phyloP scores from a whole-genome alignment of 495 filamentous ascomycete genomes.

The Neurospora africana region DNA sequence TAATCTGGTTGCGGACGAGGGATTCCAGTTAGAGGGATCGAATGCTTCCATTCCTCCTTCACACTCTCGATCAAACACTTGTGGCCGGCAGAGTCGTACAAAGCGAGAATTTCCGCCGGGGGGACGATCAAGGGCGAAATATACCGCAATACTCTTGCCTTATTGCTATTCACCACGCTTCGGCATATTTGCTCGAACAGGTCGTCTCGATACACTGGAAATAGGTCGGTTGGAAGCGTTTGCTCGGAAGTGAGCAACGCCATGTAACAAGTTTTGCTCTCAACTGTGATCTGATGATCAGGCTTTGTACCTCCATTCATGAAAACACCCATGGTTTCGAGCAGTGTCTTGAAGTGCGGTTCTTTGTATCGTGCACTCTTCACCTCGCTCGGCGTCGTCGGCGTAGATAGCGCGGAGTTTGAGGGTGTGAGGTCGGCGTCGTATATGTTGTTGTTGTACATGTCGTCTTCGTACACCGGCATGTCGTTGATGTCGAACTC shows the following conservation, averaged over 20 bases:
- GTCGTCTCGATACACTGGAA: constrained; percentile 27
- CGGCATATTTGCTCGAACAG: constrained; percentile 22
- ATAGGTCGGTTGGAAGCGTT: constrained; percentile 24
- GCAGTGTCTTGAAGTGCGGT: constrained; percentile 21
- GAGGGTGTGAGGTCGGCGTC: background rate
- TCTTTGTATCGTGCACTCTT: constrained; percentile 31
- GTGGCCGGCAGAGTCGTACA: constrained; percentile 19
- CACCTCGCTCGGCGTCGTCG: constrained; percentile 4
- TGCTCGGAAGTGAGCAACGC: constrained; percentile 24
- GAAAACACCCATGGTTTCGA: constrained; percentile 31
- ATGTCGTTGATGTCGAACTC: background rate
- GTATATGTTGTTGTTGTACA: background rate
- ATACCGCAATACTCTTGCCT: constrained; percentile 20
- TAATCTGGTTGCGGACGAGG: constrained; percentile 26
- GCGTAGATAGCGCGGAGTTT: background rate
- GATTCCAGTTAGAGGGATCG: constrained; percentile 20
- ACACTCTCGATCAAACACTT: constrained; percentile 29
- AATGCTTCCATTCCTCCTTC: constrained; percentile 32
- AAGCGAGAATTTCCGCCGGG: constrained; percentile 17
- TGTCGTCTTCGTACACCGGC: background rate
- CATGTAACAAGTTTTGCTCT: constrained; percentile 16
- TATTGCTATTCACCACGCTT: constrained; percentile 24
- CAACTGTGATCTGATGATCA: constrained; percentile 17
- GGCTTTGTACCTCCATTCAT: constrained; percentile 25
- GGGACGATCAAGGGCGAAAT: constrained; percentile 14